These are phyloP conservation scores for Cyanidioschyzon merolae DNA, from an alignment of 23 red algal species.

Conservation along the genomic window DNA sequence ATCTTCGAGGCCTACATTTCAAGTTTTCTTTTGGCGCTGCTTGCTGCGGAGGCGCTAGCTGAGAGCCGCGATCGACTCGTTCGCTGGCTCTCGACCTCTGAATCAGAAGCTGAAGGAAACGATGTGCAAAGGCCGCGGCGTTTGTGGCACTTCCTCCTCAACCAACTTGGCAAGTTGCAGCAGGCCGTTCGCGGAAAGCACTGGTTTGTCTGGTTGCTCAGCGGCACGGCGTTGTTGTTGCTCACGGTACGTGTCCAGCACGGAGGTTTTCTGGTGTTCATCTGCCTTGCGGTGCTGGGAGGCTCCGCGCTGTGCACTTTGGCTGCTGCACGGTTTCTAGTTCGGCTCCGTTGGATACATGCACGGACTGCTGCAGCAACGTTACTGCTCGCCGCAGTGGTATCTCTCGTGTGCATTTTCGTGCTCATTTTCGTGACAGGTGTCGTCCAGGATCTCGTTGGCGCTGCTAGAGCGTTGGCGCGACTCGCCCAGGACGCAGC, in stretches of 20 bases:
- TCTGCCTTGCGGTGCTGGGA: too few species aligned
- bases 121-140: not conserved
- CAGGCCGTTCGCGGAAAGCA: not conserved
- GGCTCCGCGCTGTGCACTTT: not conserved
- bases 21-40: not conserved
- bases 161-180: not conserved
- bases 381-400: not conserved
- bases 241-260: not conserved
- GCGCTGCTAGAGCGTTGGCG: not conserved
- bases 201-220: not conserved
- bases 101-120: not conserved
- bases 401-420: not conserved
- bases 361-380: not conserved
- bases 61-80: not conserved
- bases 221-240: not conserved
- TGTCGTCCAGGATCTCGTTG: not conserved
- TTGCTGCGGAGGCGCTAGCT: not conserved
- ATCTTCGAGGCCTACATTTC: not conserved
- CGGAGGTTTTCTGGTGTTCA: not conserved
- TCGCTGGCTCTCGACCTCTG: not conserved
- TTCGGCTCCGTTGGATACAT: not conserved
- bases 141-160: not conserved
- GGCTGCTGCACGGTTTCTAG: not conserved
- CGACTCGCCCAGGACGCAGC: not conserved
- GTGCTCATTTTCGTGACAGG: not conserved